Evolutionary conservation across 306 rosid species (phyloP).

Genomic region (Inga laurina): DNA sequence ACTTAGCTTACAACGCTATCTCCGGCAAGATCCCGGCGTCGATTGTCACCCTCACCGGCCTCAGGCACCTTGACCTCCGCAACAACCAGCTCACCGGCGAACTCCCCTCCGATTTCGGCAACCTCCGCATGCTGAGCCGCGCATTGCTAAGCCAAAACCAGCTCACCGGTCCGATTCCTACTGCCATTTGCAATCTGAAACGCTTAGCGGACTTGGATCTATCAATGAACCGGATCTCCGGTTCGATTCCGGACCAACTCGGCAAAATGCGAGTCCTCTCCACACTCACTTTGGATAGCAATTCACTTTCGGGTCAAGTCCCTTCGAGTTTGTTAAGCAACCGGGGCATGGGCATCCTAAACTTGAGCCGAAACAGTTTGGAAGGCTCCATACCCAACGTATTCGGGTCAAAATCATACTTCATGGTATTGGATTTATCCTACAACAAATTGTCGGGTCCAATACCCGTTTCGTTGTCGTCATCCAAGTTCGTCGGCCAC

Average conservation of each 20-base stretch:
- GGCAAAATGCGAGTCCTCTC: slow-evolving; percentile 86
- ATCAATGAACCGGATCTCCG: slow-evolving; percentile 65
- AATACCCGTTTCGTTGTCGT: slow-evolving; percentile 65
- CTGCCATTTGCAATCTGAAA: slow-evolving; percentile 47
- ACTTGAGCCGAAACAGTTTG: slow-evolving; percentile 75
- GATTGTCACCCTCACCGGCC: slow-evolving; percentile 38
- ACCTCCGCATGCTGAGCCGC: slow-evolving; percentile 67
- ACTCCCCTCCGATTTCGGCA: slow-evolving; percentile 63
- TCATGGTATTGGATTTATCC: slow-evolving; percentile 82
- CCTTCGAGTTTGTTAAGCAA: slow-evolving; percentile 54
- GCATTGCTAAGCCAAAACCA: slow-evolving; percentile 61
- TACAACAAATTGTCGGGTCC: slow-evolving; percentile 64
- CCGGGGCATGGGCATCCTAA: slow-evolving; percentile 73
- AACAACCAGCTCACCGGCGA: slow-evolving; percentile 57
- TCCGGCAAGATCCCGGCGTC: slow-evolving; percentile 66
- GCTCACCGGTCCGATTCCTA: slow-evolving; percentile 62
- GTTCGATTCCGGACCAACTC: slow-evolving; percentile 52
- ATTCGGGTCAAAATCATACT: slow-evolving; percentile 59
- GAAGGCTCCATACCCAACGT: slow-evolving; percentile 73
- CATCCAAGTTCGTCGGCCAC: slow-evolving; percentile 72
- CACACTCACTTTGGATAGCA: slow-evolving; percentile 61
- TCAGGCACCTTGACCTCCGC: slow-evolving; percentile 74
- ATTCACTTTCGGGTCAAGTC: slow-evolving; percentile 60
- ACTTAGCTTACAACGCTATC: slow-evolving; percentile 61
- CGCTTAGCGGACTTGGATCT: slow-evolving; percentile 83